A percentile compares a stretch with the other conserved stretches of the same genome.
Evolutionary conservation across 2,329 filamentous ascomycete genomes (phyloP).

Genomic region (Monosporascus sp.): DNA sequence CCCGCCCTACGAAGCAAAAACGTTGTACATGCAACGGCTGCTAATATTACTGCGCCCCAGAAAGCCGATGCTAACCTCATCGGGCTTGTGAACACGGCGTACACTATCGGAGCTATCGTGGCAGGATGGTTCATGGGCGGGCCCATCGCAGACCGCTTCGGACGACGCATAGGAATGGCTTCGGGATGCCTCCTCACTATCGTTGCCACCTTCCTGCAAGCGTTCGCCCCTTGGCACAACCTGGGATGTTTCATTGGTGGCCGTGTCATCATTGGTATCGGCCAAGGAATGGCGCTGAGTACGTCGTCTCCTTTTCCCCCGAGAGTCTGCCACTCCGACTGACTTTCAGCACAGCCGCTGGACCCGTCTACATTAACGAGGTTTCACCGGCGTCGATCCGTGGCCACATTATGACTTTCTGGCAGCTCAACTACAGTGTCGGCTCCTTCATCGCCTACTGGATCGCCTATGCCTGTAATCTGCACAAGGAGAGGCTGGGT

Average conservation of each 20-base stretch:
- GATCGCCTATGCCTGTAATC: constrained; percentile 60
- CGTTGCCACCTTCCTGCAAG: constrained; percentile 63
- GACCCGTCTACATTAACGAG: constrained; percentile 68
- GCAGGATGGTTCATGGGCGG: constrained; percentile 66
- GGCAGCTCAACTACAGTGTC: constrained; percentile 64
- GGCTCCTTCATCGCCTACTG: constrained; percentile 60
- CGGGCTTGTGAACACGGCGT: constrained; percentile 59
- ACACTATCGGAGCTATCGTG: constrained; percentile 66
- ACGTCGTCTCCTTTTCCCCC: constrained; percentile 27
- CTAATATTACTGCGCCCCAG: constrained; percentile 10
- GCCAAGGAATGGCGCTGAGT: constrained; percentile 62
- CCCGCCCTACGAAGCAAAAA: not conserved
- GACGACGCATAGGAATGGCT: constrained; percentile 61
- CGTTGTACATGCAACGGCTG: not conserved
- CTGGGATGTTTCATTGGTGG: constrained; percentile 64
- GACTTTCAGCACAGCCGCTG: constrained; percentile 43
- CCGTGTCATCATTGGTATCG: constrained; percentile 63
- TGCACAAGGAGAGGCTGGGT: constrained; percentile 50
- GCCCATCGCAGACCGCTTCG: constrained; percentile 54
- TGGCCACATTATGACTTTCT: constrained; percentile 64
- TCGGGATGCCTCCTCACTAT: constrained; percentile 60
- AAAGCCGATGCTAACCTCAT: constrained; percentile 39
- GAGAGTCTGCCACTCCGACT: constrained; percentile 1
- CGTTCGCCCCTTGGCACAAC: constrained; percentile 55
- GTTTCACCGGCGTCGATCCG: constrained; percentile 59